Conservation (phyloP, 202 grass and related monocot species). For the Elaeis oleifera region DNA sequence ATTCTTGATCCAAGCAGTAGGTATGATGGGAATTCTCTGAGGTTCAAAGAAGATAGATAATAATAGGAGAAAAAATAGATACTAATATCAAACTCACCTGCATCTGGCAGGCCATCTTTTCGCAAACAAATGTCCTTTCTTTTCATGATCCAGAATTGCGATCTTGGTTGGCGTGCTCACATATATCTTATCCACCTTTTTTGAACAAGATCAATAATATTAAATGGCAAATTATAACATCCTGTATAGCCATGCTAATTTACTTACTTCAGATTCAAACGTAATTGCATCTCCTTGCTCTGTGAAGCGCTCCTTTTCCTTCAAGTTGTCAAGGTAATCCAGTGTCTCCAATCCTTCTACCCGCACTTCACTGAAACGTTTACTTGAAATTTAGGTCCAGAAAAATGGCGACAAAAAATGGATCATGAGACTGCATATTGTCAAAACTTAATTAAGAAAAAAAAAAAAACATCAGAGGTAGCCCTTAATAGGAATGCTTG, state of each 20-base stretch:
- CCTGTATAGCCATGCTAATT: slow-evolving; percentile 9
- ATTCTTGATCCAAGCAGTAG: not conserved
- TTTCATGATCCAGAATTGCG: slow-evolving; percentile 85
- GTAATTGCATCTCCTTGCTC: slow-evolving; percentile 93
- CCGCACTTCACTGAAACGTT: slow-evolving; percentile 60
- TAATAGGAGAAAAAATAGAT: slow-evolving; percentile 4
- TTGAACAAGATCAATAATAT: not conserved
- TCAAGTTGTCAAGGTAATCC: slow-evolving; percentile 74
- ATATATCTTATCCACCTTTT: slow-evolving; percentile 82
- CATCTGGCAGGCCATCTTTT: slow-evolving; percentile 83
- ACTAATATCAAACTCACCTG: slow-evolving; percentile 32
- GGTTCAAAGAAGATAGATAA: slow-evolving; percentile 1
- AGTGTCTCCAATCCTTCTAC: slow-evolving; percentile 86
- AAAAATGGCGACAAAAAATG: not conserved
- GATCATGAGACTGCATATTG: not conserved
- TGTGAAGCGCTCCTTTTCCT: slow-evolving; percentile 47
- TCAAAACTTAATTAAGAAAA: too few relatives aligned
- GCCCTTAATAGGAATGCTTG: too few relatives aligned
- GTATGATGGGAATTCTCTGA: slow-evolving; percentile 10
- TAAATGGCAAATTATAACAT: not conserved
- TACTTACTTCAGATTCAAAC: slow-evolving; percentile 82
- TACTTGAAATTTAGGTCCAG: not conserved
- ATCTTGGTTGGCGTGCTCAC: slow-evolving; percentile 66
- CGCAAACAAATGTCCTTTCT: slow-evolving; percentile 78
- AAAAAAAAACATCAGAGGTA: too few relatives aligned